phyloP scores from a whole-genome alignment of 1,284 basidiomycete genomes.

The Cutaneotrichosporon sp. region DNA sequence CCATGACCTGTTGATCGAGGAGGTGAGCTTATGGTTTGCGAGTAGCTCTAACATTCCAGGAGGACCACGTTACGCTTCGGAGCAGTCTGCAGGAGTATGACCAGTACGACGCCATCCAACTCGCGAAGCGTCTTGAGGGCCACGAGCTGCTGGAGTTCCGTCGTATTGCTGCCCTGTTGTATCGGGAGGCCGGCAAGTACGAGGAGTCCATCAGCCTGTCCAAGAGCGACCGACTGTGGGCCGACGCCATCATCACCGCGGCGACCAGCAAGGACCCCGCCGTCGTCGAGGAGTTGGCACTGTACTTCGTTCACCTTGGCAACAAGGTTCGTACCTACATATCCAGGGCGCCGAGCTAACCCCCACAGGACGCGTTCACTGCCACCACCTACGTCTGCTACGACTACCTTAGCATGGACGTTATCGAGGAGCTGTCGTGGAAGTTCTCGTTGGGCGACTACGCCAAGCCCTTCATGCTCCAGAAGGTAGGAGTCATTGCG shows the following conservation, averaged over 20 bases:
- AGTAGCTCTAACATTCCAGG: conserved; percentile 39
- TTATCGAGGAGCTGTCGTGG: conserved; percentile 91
- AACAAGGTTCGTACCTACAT: too few species aligned
- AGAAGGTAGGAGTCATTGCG: conserved; percentile 49
- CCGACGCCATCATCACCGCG: conserved; percentile 88
- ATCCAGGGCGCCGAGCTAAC: too few species aligned
- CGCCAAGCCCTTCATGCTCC: conserved; percentile 90
- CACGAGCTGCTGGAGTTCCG: conserved; percentile 95
- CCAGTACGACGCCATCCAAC: conserved; percentile 88
- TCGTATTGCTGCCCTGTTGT: conserved; percentile 86
- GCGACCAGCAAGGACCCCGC: conserved; percentile 71
- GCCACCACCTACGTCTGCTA: conserved; percentile 87
- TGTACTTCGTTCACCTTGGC: conserved; percentile 93
- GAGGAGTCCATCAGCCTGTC: conserved; percentile 90
- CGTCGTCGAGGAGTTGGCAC: conserved; percentile 87
- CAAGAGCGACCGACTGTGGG: conserved; percentile 94
- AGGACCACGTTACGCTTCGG: conserved; percentile 93
- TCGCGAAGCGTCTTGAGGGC: conserved; percentile 80
- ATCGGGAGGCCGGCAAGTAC: conserved; percentile 70
- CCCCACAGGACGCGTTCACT: conserved; percentile 93
- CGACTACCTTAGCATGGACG: conserved; percentile 82
- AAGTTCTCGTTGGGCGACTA: conserved; percentile 91
- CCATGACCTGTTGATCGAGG: conserved; percentile 94
- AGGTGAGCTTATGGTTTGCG: conserved; percentile 42
- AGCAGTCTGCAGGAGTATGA: conserved; percentile 96